Evolutionary conservation across 2,329 filamentous ascomycete species (phyloP).

Genomic region (Sporothrix sp.): DNA sequence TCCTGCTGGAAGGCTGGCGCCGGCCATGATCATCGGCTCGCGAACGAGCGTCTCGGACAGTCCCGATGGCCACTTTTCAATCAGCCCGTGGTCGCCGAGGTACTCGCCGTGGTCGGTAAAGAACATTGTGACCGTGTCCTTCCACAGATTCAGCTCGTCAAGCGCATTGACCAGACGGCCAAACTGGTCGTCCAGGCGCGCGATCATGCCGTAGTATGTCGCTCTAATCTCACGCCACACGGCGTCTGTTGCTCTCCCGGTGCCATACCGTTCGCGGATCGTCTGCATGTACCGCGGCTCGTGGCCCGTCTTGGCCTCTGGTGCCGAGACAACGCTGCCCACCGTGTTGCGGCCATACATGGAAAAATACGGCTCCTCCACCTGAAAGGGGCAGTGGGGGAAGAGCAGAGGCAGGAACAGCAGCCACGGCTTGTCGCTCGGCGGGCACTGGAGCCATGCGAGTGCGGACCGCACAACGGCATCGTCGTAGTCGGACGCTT

Average conservation of each 20-base stretch:
- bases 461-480: slow-evolving; percentile 31
- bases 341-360: slow-evolving; percentile 31
- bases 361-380: slow-evolving; percentile 39
- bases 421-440: slow-evolving; percentile 32
- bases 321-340: slow-evolving; percentile 17
- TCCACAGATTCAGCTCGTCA: slow-evolving; percentile 27
- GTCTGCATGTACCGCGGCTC: slow-evolving; percentile 33
- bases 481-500: slow-evolving; percentile 36
- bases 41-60: slow-evolving; percentile 32
- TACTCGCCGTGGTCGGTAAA: slow-evolving; percentile 39
- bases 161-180: slow-evolving; percentile 29
- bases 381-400: slow-evolving; percentile 37
- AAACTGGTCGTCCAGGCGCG: slow-evolving; percentile 36
- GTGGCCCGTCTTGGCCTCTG: slow-evolving; percentile 27
- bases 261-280: slow-evolving; percentile 31
- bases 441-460: slow-evolving; percentile 35
- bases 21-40: slow-evolving; percentile 35
- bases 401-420: slow-evolving; percentile 35
- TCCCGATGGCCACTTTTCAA: slow-evolving; percentile 40
- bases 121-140: slow-evolving; percentile 33
- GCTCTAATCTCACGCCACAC: slow-evolving; percentile 35
- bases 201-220: slow-evolving; percentile 39
- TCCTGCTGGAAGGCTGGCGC: slow-evolving; percentile 30
- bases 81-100: slow-evolving; percentile 36
- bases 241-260: slow-evolving; percentile 29